Conservation (phyloP, 2,329 filamentous ascomycete genomes). For the Hymenoscyphus occultus region DNA sequence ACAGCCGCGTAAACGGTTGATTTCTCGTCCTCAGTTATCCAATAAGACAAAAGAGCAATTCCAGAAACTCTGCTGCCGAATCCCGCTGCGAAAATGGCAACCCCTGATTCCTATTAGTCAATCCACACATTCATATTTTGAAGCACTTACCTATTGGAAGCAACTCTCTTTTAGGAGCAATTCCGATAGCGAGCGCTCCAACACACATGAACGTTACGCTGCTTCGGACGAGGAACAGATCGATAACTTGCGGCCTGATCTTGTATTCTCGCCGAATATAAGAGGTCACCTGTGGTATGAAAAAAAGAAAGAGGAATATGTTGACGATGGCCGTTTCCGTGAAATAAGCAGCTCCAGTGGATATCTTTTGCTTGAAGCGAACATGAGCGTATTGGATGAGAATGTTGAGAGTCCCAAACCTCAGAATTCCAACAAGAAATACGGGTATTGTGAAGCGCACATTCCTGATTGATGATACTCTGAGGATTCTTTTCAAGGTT, state of each 20-base stretch:
- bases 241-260: conserved; percentile 25
- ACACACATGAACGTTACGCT: conserved; percentile 29
- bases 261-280: conserved; percentile 24
- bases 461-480: conserved; percentile 22
- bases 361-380: conserved; percentile 31
- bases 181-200: conserved; percentile 29
- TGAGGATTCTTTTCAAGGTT: background rate
- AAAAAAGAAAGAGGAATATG: conserved; percentile 32
- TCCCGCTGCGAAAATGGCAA: conserved; percentile 32
- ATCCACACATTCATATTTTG: background rate
- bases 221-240: conserved; percentile 28
- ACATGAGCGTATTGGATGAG: conserved; percentile 35
- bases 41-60: conserved; percentile 31
- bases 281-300: conserved; percentile 26
- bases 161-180: conserved; percentile 19
- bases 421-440: conserved; percentile 33
- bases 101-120: conserved; percentile 21
- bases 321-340: conserved; percentile 34
- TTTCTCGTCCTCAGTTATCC: conserved; percentile 28
- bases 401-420: conserved; percentile 33
- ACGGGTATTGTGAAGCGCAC: conserved; percentile 29
- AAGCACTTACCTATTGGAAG: conserved; percentile 29
- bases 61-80: conserved; percentile 34
- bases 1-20: conserved; percentile 33
- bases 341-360: conserved; percentile 33